Conservation (phyloP, 2,329 filamentous ascomycete genomes). For the Fusarium verrucosum region DNA sequence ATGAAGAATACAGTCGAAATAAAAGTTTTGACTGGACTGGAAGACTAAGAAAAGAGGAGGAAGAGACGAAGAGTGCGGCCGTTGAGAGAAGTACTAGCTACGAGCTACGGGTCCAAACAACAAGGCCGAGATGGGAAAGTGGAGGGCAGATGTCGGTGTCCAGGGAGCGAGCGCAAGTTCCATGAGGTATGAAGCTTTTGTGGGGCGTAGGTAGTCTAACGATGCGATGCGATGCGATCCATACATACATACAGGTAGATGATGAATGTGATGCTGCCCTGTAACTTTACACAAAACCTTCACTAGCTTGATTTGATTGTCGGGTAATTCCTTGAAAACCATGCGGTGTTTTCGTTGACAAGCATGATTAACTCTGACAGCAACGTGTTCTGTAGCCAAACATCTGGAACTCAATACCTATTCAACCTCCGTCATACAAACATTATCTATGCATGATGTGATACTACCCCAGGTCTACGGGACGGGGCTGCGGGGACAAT, state of each 20-base stretch:
- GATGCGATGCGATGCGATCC: conserved; percentile 10
- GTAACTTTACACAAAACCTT: conserved; percentile 6
- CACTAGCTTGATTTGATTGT: not conserved
- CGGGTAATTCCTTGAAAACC: conserved; percentile 6
- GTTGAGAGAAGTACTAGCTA: conserved; percentile 18
- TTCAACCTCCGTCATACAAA: conserved; percentile 6
- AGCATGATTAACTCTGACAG: not conserved
- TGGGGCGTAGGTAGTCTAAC: conserved; percentile 22
- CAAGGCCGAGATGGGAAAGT: conserved; percentile 26
- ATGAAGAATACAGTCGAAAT: conserved; percentile 6
- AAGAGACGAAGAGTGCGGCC: conserved; percentile 34
- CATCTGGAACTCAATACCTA: not conserved
- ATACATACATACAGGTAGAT: too few species aligned
- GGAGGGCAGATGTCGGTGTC: conserved; percentile 15
- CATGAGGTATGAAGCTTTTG: conserved; percentile 18
- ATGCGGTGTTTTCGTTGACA: not conserved
- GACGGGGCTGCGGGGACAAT: conserved; percentile 27
- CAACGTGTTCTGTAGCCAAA: not conserved
- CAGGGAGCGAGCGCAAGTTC: conserved; percentile 6
- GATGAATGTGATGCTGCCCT: conserved; percentile 5
- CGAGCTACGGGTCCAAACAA: conserved; percentile 5
- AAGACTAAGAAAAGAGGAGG: conserved; percentile 12
- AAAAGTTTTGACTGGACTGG: conserved; percentile 6
- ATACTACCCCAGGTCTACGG: conserved; percentile 26
- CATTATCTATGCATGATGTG: conserved; percentile 16